Evolutionary conservation across 345 rosid species (phyloP), one percentile per base, ranked within the genome.

Genomic region (Chamaenerion angustifolium): DNA sequence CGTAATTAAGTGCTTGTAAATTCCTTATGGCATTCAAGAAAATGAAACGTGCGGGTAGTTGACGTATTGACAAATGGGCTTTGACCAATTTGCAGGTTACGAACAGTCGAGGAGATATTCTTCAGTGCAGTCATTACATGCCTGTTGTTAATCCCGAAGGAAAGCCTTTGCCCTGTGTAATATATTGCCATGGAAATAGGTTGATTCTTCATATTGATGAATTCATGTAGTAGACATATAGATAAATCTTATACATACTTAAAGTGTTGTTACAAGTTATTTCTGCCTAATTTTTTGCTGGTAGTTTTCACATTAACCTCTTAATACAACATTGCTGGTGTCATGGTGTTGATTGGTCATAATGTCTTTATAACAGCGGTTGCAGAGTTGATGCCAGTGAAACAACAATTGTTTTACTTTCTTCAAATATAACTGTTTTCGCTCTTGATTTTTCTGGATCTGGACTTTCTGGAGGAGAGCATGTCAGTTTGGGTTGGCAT

Each of bases 121-220:
- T 92, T 49, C 81, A 76, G 61, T 87, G 98, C 68, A 92, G 85
- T 64, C 98, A 92, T 71, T 87, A 87, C 27, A 45, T 79, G 67
- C 98, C 96, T 15, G 66, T 79, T 51, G 81, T 67, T 60, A 59
- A 69, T 54, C 83, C 82, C 41, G 82, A 75, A 63, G 95, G 71
- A 53, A 83, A 82, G 66, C 68, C 85, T 59, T 64, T 92, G 14
- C 96, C 98, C 40, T 92, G 96, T 63, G 95, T 92, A n/a, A 87
- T 92, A 58, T 87, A 92, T 60, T 92, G 96, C 78, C 98, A 92
- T 55, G 98, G 98, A 51, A 92, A 92, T 79, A 92, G 96, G 96
- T 83, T 65, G 63, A 43, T 52, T 15, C 46, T 27, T 18, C 19
- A 9, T 40, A 31, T 25, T 31, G 17, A n/a, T 49, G 53, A 31